Evolutionary conservation across 1,284 basidiomycete species (phyloP), one percentile per base, ranked within the genome.

Genomic region (Tremellales sp.): DNA sequence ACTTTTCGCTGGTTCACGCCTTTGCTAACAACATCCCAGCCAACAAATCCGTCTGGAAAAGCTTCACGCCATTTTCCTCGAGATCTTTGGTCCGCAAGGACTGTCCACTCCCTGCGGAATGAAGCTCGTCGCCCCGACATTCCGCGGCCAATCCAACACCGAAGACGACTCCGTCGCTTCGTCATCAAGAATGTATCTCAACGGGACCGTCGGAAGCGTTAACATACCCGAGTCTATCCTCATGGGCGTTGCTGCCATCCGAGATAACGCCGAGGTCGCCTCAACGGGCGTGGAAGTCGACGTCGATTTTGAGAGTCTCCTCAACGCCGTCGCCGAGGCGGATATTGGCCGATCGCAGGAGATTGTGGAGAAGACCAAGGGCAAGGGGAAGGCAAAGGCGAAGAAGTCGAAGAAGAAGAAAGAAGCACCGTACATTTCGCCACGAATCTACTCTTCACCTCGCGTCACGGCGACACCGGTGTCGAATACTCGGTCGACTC

Each of bases 41-140:
- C 5, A 22, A 26, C 31, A 31, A 19, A 39, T 33, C 25, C 43
- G 48, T 7, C 32, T 58, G 16, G 60, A 60, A 26, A 45, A 48
- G 10, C 19, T 16, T 12, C 51, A 60, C 29, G 27, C 54, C 3
- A 45, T 33, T 6, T 60, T 57, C 36, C 56, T 64, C 32, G 50
- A 45, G 12, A 41, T 37, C 4, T 63, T 56, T 42, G 61, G 61
- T 18, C 61, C 58, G 12, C 25, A 43, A 18, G 61, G 61, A 12
- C 32, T 61, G 16, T 22, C 33, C 32, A 45, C 53, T 5, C 50
- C 58, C 4, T 48, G 43, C 29, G 52, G 53, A 2, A 40, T 48
- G 7, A 42, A 38, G 2, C 51, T 63, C 28, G 43, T 61, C 28
- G 61, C 61, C n/a, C 60, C 58, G 19, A 50, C 38, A n/a, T 53